These are phyloP conservation scores for Canavalia ensiformis DNA, from an alignment of 306 rosid species.

Conservation along the genomic window DNA sequence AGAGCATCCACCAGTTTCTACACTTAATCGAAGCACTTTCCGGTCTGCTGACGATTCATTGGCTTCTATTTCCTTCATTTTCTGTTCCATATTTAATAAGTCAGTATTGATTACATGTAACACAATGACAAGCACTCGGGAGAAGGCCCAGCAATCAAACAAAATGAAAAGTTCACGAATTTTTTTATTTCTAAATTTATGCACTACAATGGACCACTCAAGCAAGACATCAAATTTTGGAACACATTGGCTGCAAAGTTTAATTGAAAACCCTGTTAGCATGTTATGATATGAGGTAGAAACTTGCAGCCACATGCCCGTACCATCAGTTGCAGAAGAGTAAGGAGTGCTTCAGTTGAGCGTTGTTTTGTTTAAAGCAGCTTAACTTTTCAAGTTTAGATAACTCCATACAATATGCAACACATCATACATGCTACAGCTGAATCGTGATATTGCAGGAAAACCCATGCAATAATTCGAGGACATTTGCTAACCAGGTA, in stretches of 20 bases:
- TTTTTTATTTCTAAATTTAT: background rate
- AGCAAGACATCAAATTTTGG: conserved; percentile 5
- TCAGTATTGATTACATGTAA: conserved; percentile 11
- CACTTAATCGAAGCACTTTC: conserved; percentile 85
- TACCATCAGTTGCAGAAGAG: background rate
- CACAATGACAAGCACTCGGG: conserved; percentile 5
- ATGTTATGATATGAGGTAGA: background rate
- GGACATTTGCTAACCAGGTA: background rate
- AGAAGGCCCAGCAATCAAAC: conserved; percentile 28
- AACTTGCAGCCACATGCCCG: background rate
- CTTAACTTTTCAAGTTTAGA: conserved; percentile 18
- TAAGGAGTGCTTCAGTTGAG: background rate
- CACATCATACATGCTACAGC: too few species aligned
- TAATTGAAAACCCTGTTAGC: background rate
- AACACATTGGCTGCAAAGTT: background rate
- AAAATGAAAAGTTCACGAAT: background rate
- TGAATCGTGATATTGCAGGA: conserved; percentile 3
- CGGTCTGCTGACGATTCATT: conserved; percentile 56
- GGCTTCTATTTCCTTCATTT: conserved; percentile 77
- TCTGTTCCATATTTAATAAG: conserved; percentile 56
- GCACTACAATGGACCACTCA: background rate
- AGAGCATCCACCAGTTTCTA: conserved; percentile 97
- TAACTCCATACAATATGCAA: background rate
- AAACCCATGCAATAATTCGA: background rate
- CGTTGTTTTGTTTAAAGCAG: conserved; percentile 5